Conservation (phyloP, 2,329 filamentous ascomycete genomes). For the Bipolaris sorokiniana region DNA sequence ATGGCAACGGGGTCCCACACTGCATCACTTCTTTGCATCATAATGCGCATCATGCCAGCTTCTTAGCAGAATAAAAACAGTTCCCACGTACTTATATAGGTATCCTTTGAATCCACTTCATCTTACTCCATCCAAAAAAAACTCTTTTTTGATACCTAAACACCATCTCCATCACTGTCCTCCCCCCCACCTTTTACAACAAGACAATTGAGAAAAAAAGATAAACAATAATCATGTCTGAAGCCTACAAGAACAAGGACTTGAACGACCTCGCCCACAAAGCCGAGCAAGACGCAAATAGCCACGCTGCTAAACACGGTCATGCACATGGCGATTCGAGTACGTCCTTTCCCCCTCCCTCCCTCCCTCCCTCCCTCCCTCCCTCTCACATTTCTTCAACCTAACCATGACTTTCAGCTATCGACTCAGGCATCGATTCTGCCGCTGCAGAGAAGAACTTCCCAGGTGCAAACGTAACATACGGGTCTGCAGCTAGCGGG, state of each 20-base stretch:
- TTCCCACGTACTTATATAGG: background rate
- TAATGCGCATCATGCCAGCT: background rate
- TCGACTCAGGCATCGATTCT: conserved; percentile 58
- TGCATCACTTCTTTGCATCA: conserved; percentile 14
- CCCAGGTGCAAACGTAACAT: conserved; percentile 53
- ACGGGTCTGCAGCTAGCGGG: conserved; percentile 54
- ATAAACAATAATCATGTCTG: conserved; percentile 48
- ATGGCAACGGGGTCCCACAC: conserved; percentile 14
- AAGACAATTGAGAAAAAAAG: background rate
- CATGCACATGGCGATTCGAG: conserved; percentile 47
- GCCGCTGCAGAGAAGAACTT: conserved; percentile 48
- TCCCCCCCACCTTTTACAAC: background rate
- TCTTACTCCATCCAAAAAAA: background rate
- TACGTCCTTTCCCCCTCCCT: conserved; percentile 26
- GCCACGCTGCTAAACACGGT: conserved; percentile 49
- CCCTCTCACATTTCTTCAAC: background rate
- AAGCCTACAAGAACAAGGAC: conserved; percentile 51
- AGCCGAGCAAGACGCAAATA: conserved; percentile 58
- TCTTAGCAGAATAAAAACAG: background rate
- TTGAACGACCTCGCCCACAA: conserved; percentile 54
- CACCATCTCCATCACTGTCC: background rate
- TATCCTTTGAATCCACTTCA: background rate
- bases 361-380: no score
- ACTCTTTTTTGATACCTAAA: background rate
- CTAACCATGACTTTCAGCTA: conserved; percentile 37